phyloP scores from a whole-genome alignment of 768 basidiomycete genomes.

The Gymnopilus dilepis region DNA sequence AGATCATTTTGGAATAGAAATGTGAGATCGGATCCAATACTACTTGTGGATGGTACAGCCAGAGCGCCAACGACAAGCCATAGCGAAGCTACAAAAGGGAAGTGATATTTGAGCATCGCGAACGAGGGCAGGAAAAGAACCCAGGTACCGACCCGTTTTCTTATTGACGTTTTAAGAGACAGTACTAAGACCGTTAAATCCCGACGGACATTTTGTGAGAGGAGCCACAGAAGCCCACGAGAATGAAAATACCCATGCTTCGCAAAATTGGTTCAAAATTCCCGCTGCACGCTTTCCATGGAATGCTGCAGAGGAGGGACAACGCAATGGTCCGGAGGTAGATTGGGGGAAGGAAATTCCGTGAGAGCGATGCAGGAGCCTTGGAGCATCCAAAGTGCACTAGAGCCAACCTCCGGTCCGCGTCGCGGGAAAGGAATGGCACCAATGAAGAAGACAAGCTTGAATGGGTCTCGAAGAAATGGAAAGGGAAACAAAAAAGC shows the following conservation, averaged over 20 bases:
- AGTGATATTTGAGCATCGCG: neutral
- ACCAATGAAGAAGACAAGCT: too few relatives aligned
- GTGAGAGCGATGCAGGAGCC: neutral
- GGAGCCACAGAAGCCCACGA: neutral
- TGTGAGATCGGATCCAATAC: conserved; percentile 30
- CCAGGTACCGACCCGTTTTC: neutral
- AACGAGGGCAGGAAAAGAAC: neutral
- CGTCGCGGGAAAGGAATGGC: neutral
- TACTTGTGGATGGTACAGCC: conserved; percentile 19
- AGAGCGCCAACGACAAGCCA: neutral
- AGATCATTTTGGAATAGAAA: conserved; percentile 41
- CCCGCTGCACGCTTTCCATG: neutral
- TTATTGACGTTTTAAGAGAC: neutral
- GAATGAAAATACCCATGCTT: neutral
- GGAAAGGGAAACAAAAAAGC: too few relatives aligned
- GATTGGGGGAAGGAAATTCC: neutral
- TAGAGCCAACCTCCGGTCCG: neutral
- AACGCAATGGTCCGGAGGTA: neutral
- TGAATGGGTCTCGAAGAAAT: too few relatives aligned
- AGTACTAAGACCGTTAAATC: neutral
- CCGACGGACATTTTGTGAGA: neutral
- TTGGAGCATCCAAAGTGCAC: neutral
- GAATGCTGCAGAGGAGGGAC: neutral
- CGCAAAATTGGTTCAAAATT: neutral
- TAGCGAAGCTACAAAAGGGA: neutral